Percentiles rank a stretch among this genome's conserved stretches.
phyloP scores from a whole-genome alignment of 768 basidiomycete genomes.

The Lactarius indigo region DNA sequence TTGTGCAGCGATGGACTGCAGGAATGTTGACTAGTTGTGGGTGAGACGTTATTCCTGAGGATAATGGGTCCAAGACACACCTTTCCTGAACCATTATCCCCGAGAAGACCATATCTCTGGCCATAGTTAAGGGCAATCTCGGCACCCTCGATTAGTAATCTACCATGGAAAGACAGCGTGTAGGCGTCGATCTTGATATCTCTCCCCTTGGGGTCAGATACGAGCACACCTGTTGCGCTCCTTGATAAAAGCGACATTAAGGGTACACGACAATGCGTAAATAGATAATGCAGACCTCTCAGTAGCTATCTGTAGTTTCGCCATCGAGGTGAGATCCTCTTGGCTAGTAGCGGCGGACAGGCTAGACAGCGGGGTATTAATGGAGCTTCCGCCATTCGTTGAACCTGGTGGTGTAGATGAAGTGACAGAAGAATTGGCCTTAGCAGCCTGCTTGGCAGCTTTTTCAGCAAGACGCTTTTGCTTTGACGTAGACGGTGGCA shows the following conservation, averaged over 20 bases:
- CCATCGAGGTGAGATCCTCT: slow-evolving; percentile 84
- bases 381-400: slow-evolving; percentile 49
- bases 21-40: slow-evolving; percentile 76
- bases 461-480: slow-evolving; percentile 96
- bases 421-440: slow-evolving; percentile 47
- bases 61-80: slow-evolving; percentile 41
- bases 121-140: slow-evolving; percentile 84
- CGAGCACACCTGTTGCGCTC: slow-evolving; percentile 88
- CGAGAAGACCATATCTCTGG: slow-evolving; percentile 90
- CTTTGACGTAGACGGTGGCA: slow-evolving; percentile 80
- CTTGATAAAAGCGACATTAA: slow-evolving; percentile 37
- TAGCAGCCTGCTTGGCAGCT: slow-evolving; percentile 75
- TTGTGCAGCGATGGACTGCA: slow-evolving; percentile 92
- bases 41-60: slow-evolving; percentile 15
- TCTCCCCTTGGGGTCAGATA: slow-evolving; percentile 87
- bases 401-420: slow-evolving; percentile 63
- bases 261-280: slow-evolving; percentile 15
- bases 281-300: slow-evolving; percentile 58
- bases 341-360: slow-evolving; percentile 73
- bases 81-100: slow-evolving; percentile 99
- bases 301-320: slow-evolving; percentile 83
- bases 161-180: slow-evolving; percentile 96
- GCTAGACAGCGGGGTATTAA: slow-evolving; percentile 80
- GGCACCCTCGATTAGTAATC: slow-evolving; percentile 69
- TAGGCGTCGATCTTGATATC: slow-evolving; percentile 98